Percentiles rank a stretch among this genome's conserved stretches.
Evolutionary conservation across 1,284 basidiomycete species (phyloP).

Genomic region (Chalciporus sp.): DNA sequence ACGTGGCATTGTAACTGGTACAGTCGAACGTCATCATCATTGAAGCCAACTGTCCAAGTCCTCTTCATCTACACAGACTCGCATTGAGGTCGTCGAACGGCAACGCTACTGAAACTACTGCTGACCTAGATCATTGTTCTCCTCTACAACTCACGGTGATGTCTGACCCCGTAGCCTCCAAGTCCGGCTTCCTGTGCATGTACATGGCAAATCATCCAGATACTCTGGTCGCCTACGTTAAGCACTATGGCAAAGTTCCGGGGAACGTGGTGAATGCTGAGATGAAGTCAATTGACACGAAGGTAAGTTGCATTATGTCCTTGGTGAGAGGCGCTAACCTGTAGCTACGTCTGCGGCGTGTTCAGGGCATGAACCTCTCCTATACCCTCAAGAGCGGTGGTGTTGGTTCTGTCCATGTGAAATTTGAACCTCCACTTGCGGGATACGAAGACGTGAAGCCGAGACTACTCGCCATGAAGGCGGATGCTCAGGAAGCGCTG

Average conservation of each 20-base stretch:
- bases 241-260: conserved; percentile 70
- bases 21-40: too few species aligned
- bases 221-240: conserved; percentile 77
- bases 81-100: neutral
- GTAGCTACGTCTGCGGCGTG: neutral
- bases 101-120: neutral
- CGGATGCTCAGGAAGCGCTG: conserved; percentile 67
- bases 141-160: conserved; percentile 23
- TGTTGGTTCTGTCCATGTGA: conserved; percentile 47
- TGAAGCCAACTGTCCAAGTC: too few species aligned
- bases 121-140: neutral
- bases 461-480: conserved; percentile 73
- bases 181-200: conserved; percentile 74
- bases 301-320: conserved; percentile 40
- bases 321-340: neutral
- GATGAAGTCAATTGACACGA: conserved; percentile 67
- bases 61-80: too few species aligned
- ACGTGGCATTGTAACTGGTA: too few species aligned
- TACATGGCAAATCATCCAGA: conserved; percentile 84
- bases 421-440: conserved; percentile 67
- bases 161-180: conserved; percentile 66
- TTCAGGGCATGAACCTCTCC: conserved; percentile 67
- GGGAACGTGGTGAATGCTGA: conserved; percentile 53
- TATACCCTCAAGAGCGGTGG: conserved; percentile 55
- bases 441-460: conserved; percentile 82